Evolutionary conservation across 805 yeast species (phyloP).

Genomic region (Huiozyma naganishii): DNA sequence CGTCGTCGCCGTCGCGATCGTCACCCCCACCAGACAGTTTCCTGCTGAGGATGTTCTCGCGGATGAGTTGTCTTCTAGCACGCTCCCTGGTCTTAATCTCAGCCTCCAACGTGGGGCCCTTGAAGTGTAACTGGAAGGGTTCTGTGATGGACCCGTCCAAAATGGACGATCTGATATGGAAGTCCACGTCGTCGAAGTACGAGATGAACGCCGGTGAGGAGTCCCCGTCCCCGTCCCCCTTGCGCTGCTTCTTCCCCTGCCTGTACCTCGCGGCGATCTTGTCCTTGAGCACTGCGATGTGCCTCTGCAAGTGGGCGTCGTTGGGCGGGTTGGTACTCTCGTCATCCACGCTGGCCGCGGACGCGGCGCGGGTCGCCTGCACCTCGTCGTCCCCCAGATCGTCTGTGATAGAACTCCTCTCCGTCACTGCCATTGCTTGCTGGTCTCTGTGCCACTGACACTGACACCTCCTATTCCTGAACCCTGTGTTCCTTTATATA

Average conservation of each 20-base stretch:
- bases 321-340: not conserved
- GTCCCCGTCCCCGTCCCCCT: not conserved
- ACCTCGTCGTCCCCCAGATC: slow-evolving; percentile 4
- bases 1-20: not conserved
- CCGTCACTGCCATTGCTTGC: not conserved
- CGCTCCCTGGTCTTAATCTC: slow-evolving; percentile 10
- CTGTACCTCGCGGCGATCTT: not conserved
- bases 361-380: not conserved
- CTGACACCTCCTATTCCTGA: no score
- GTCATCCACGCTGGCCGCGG: not conserved
- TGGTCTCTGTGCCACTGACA: no score
- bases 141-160: slow-evolving; percentile 37
- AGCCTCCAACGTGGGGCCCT: slow-evolving; percentile 24
- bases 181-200: slow-evolving; percentile 44
- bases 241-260: slow-evolving; percentile 2
- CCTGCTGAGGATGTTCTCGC: slow-evolving; percentile 2
- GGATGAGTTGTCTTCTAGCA: slow-evolving; percentile 3
- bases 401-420: slow-evolving; percentile 9
- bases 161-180: slow-evolving; percentile 35
- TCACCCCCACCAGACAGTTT: not conserved
- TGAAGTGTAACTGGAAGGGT: slow-evolving; percentile 19
- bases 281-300: not conserved
- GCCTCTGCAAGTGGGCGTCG: not conserved
- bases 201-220: slow-evolving; percentile 28
- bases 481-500: no score